These are phyloP conservation scores for Shiraia bambusicola DNA, from an alignment of 2,329 filamentous ascomycete species.

Conservation along the genomic window DNA sequence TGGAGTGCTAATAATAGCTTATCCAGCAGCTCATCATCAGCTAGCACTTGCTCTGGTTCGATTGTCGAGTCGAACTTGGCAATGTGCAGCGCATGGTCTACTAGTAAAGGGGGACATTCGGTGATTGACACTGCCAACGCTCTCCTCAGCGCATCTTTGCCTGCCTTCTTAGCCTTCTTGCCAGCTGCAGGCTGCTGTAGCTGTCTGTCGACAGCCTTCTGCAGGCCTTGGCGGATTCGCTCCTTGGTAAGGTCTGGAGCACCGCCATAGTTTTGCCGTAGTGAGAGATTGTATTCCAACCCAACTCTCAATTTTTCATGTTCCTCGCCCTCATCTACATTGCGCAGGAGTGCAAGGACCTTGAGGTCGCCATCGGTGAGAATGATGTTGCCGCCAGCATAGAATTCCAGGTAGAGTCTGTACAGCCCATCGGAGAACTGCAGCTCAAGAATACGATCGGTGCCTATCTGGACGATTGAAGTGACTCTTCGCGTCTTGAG, in stretches of 20 bases:
- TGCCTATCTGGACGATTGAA: constrained; percentile 79
- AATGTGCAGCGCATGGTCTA: constrained; percentile 79
- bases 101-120: constrained; percentile 81
- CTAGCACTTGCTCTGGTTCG: constrained; percentile 69
- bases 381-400: constrained; percentile 92
- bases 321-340: constrained; percentile 77
- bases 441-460: constrained; percentile 89
- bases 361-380: constrained; percentile 82
- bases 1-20: constrained; percentile 68
- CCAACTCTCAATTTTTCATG: constrained; percentile 81
- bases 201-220: constrained; percentile 63
- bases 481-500: constrained; percentile 86
- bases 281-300: constrained; percentile 73
- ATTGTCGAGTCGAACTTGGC: constrained; percentile 68
- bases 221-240: constrained; percentile 68
- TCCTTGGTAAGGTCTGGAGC: constrained; percentile 74
- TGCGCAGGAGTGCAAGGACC: constrained; percentile 77
- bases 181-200: constrained; percentile 52
- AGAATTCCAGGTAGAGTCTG: constrained; percentile 89
- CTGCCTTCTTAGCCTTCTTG: constrained; percentile 73
- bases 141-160: constrained; percentile 73
- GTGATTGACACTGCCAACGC: constrained; percentile 81
- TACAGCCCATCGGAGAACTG: constrained; percentile 91
- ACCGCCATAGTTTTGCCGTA: constrained; percentile 80
- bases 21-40: constrained; percentile 64